Conservation (phyloP, 495 filamentous ascomycete species). For the Aspergillus sclerotiicarbonarius region DNA sequence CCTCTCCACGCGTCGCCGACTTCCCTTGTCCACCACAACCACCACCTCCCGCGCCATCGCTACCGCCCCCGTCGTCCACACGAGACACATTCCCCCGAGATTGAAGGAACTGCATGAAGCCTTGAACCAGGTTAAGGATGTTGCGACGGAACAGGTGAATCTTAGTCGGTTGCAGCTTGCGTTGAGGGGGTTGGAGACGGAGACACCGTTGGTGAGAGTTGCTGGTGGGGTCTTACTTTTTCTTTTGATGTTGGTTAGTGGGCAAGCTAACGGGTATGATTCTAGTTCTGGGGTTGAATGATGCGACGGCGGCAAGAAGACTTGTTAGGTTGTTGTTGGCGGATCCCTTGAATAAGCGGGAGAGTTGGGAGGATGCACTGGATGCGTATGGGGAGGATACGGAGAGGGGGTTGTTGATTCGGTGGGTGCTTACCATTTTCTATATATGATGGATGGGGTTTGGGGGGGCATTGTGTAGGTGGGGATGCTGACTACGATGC, state of each 20-base stretch:
- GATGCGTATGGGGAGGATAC: constrained; percentile 44
- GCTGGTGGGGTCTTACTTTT: constrained; percentile 48
- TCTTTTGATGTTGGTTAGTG: background rate
- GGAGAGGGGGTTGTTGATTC: constrained; percentile 54
- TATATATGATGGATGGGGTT: background rate
- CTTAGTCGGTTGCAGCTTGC: constrained; percentile 78
- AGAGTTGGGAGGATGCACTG: constrained; percentile 70
- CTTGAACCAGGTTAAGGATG: constrained; percentile 58
- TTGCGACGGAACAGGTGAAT: constrained; percentile 65
- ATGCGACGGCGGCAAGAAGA: constrained; percentile 48
- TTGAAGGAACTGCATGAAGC: constrained; percentile 58
- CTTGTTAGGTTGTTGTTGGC: constrained; percentile 71
- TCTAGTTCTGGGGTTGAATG: constrained; percentile 56
- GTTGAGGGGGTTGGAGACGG: constrained; percentile 68
- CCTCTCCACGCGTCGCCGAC: constrained; percentile 1
- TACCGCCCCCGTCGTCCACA: constrained; percentile 28
- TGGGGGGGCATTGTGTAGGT: too few species aligned
- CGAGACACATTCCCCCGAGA: constrained; percentile 34
- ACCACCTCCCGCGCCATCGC: constrained; percentile 17
- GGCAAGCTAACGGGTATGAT: too few species aligned
- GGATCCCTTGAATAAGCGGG: constrained; percentile 66
- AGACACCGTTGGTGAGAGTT: constrained; percentile 68
- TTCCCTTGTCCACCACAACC: background rate
- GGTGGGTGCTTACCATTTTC: constrained; percentile 34
- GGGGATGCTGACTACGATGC: constrained; percentile 3